Evolutionary conservation across 805 yeast genomes (phyloP).

Genomic region (Lipomyces yamanashiensis): DNA sequence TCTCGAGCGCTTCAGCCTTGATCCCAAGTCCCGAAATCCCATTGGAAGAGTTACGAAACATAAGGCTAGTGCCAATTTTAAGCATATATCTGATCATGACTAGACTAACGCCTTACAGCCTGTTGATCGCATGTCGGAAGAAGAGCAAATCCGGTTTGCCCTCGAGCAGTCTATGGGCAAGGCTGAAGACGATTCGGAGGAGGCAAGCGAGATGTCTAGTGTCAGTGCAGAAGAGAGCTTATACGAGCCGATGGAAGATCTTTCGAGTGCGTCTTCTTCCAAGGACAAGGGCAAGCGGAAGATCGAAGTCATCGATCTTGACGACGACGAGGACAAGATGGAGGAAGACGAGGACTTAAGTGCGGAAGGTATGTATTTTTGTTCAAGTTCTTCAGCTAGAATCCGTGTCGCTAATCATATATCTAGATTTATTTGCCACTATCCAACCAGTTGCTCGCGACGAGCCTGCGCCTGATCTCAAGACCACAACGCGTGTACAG

Average conservation of each 20-base stretch:
- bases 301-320: conserved; percentile 40
- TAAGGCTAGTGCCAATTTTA: conserved; percentile 46
- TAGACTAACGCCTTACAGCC: conserved; percentile 1
- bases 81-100: not conserved
- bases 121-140: conserved; percentile 74
- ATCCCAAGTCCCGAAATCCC: conserved; percentile 68
- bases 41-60: conserved; percentile 51
- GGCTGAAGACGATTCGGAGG: conserved; percentile 41
- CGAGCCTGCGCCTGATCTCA: conserved; percentile 67
- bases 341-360: conserved; percentile 24
- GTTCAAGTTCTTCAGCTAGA: not conserved
- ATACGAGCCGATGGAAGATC: conserved; percentile 29
- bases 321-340: conserved; percentile 34
- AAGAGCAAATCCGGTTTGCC: conserved; percentile 80
- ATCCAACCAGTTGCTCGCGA: conserved; percentile 58
- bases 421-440: conserved; percentile 46
- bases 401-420: not conserved
- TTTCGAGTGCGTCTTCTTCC: conserved; percentile 15
- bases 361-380: conserved; percentile 6
- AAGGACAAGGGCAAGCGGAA: conserved; percentile 31
- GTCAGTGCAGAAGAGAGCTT: conserved; percentile 40
- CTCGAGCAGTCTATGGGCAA: conserved; percentile 64
- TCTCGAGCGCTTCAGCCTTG: conserved; percentile 65
- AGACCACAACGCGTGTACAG: conserved; percentile 75
- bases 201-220: conserved; percentile 42